Evolutionary conservation across 2,329 filamentous ascomycete species (phyloP), one percentile per base, ranked within the genome.

Genomic region (Beauveria sp.): DNA sequence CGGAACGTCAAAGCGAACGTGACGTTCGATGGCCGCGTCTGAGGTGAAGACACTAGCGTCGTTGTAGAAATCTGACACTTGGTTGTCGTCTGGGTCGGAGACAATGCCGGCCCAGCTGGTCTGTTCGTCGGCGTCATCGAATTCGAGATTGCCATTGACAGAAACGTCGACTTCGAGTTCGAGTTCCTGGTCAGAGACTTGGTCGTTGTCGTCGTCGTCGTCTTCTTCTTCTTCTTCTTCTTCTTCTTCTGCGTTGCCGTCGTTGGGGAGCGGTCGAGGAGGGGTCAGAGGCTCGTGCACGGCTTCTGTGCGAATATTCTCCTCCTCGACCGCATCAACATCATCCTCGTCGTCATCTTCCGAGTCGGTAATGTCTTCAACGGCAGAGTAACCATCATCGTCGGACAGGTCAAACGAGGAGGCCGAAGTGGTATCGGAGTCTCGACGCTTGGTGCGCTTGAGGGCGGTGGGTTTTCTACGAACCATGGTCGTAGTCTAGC

Each of bases 341-440:
- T 90, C 84, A 65, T 89, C 84, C 72, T 93, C 88, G 71, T 93
- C 90, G 65, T 91, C 87, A 64, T 92, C 83, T 59, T 83, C 90
- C 12, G 85, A 87, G 67, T 92, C 90, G 66, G 84, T 90, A 63
- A 96, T 88, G 55, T 91, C 84, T 70, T 93, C 89, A 63, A 96
- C 87, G 43, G 81, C 88, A 2, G 86, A 89, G 72, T 92, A 91
- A 61, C 85, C 87, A 58, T 82, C 84, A 62, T 91, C 89, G 63
- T 87, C 84, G 64, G 84, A 88, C 6, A 85, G 76, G 67, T 84
- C 76, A 61, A 82, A 73, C 1, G 82, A 83, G 10, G 83, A 84
- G 3, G 82, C 82, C 6, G 60, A 61, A 1, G 82, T 83, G 6
- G 77, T 75, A 66, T 79, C 77, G 34, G 81, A 84, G 62, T 71